Base-by-base conservation (phyloP, 1,139 yeast genomes). In the Candida sojae region DNA sequence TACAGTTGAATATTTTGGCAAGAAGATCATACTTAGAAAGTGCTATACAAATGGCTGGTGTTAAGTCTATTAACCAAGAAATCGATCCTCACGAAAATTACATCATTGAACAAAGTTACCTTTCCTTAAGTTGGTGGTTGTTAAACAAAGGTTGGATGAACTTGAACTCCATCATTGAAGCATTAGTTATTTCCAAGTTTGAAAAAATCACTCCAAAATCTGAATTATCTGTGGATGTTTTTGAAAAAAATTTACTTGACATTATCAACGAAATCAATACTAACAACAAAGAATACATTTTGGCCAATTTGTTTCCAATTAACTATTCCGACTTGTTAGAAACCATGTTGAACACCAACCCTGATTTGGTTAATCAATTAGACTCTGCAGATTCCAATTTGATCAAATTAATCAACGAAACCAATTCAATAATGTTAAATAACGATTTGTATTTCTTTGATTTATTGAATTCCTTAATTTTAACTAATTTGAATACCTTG, bases 71-170 rank as follows among this genome's bases (percentile, higher is more conserved):
- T 6, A 54, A 50, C 41, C 53, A 49, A 30, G 53, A 54, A 28
- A 58, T 59, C 21, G 64, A 57, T 47, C 62, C 59, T 13, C 61
- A 64, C 38, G 68, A 69, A 32, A 78, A 76, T 46, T 80, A 79
- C 57, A 67, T 77, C 36, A 80, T 86, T 45, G 96, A 90, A 63
- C 92, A 93, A 59, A 86, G 91, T 48, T 93, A 88, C 63, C 75
- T 93, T 50, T 87, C 96, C 1, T 80, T 90, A 54, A 84, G 92
- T 56, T 93, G 98, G 97, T 93, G 97, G 97, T 69, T 93, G 45
- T 74, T 93, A 49, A 91, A 93, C 65, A 81, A 84, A 56, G 98
- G 98, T 1, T 90, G 95, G 93, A 62, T 73, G 35, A 73, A 75
- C 43, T 69, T 87, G 45, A 77, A 82, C 43, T 71, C 76, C 43